Evolutionary conservation across 768 basidiomycete genomes (phyloP).

Genomic region (Chalciporus sphaerocephalus): DNA sequence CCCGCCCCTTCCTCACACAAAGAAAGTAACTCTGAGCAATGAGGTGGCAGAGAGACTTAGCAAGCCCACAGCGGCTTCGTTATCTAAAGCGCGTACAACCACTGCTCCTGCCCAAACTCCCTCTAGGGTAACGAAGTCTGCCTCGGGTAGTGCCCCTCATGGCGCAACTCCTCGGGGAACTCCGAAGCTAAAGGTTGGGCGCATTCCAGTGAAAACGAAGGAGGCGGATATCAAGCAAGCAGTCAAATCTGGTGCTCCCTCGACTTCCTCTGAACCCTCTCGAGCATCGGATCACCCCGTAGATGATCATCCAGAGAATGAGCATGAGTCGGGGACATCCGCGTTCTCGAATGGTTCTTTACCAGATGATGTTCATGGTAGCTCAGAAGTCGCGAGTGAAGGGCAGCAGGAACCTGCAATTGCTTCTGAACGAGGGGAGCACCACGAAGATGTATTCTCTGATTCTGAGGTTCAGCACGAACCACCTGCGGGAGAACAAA

Average conservation of each 20-base stretch:
- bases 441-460: constrained; percentile 5
- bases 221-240: constrained; percentile 20
- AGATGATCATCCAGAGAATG: constrained; percentile 24
- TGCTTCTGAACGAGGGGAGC: constrained; percentile 5
- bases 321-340: constrained; percentile 18
- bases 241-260: constrained; percentile 14
- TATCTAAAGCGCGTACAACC: constrained; percentile 54
- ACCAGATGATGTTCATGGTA: constrained; percentile 18
- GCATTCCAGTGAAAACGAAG: constrained; percentile 23
- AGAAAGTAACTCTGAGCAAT: constrained; percentile 52
- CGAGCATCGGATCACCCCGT: constrained; percentile 18
- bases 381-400: constrained; percentile 12
- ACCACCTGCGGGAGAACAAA: constrained; percentile 4
- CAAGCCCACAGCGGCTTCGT: constrained; percentile 78
- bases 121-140: constrained; percentile 27
- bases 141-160: constrained; percentile 27
- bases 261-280: constrained; percentile 24
- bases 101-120: constrained; percentile 15
- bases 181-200: constrained; percentile 27
- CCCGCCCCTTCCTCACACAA: constrained; percentile 43
- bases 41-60: constrained; percentile 62
- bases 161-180: constrained; percentile 25
- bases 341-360: constrained; percentile 14
- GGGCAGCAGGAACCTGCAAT: constrained; percentile 8
- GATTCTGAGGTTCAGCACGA: constrained; percentile 12